Base-by-base conservation (phyloP, 2,329 filamentous ascomycete genomes). In the Hymenoscyphus linearis region DNA sequence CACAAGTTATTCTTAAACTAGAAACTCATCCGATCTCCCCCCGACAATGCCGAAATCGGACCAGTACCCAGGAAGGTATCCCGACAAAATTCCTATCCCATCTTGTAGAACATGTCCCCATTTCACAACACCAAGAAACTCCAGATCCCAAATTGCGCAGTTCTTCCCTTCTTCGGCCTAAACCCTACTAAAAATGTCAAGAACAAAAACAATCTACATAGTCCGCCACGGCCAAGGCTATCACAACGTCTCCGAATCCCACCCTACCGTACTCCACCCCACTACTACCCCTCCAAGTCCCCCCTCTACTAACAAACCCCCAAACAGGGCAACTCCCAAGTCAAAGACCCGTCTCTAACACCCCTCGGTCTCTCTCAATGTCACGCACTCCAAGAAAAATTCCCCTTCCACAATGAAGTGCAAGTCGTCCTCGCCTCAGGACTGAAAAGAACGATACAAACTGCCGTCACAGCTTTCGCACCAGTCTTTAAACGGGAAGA, bases 401-500 rank as follows among this genome's bases (percentile, higher is more conserved):
- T 93, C 72, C 83, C 87, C 7, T 76, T 82, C 73, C 87, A 90
- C 72, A 78, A 79, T 65, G 74, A 80, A 36, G 76, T 93, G 69
- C 85, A 87, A 16, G 80, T 88, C 66, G 80, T 96, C 7, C 81
- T 91, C 35, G 86, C 90, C 27, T 95, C 90, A 1, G 91, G 91
- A 4, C 80, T 96, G 65, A 85, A 87, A 54, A 85, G 91, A 63
- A 93, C 91, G 2, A 80, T 96, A 47, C 84, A 89, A 74, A 96
- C 91, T 1, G 87, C 89, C 52, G 78, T 90, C 27, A 76, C 85
- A 56, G 81, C 83, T 52, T 95, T 96, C 52, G 13, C 59, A 7
- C 61, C 63, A 10, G 59, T 58, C 3, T 47, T 66, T 10, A 26
- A 58, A n/a, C 31, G 59, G 26, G 57, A 56, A 34, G 62, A 64